phyloP scores from a whole-genome alignment of 345 rosid genomes.

The Eucalyptus dawsonii region DNA sequence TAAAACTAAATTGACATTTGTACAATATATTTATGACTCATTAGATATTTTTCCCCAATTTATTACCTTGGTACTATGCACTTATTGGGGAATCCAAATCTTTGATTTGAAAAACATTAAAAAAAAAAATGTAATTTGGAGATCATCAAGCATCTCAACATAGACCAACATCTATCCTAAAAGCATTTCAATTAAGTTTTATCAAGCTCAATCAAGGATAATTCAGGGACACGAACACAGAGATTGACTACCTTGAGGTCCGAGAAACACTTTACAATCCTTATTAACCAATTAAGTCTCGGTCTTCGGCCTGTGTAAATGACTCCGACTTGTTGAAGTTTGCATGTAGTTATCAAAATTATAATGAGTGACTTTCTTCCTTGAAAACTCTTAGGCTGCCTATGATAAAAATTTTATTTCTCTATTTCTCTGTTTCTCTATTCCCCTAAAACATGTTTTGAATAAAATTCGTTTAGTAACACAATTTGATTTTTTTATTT shows the following conservation, averaged over 20 bases:
- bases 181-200: not conserved
- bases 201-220: not conserved
- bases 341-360: accelerated
- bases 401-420: no score
- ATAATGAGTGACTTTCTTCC: not conserved
- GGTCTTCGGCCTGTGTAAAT: not conserved
- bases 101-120: not conserved
- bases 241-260: not conserved
- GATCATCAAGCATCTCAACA: not conserved
- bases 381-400: accelerated
- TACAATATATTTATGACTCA: accelerated
- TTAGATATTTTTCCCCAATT: not conserved
- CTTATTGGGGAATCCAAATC: not conserved
- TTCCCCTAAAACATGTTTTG: accelerated
- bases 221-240: accelerated
- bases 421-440: no score
- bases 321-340: not conserved
- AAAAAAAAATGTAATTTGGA: not conserved
- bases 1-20: accelerated
- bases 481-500: no score
- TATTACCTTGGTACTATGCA: not conserved
- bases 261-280: not conserved
- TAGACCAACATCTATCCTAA: not conserved
- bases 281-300: not conserved
- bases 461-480: accelerated